These are phyloP conservation scores for Leucaena leucocephala DNA, from an alignment of 306 rosid genomes.

Conservation along the genomic window DNA sequence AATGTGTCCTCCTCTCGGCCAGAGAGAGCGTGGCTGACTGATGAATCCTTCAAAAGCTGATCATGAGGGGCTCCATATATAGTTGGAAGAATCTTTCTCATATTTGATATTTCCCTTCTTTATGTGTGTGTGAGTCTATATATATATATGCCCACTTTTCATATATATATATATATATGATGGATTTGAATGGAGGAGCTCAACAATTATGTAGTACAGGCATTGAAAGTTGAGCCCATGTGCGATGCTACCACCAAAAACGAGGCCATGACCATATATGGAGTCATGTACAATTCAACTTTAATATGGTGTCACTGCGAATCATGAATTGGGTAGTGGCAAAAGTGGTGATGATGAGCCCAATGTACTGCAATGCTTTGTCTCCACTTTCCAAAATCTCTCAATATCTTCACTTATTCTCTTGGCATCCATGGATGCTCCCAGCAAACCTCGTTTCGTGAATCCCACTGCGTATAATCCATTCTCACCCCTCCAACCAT, in stretches of 20 bases:
- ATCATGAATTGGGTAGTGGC: slow-evolving; percentile 25
- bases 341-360: slow-evolving; percentile 32
- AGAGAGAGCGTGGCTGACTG: not conserved
- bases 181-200: slow-evolving; percentile 27
- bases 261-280: slow-evolving; percentile 12
- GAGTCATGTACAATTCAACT: not conserved
- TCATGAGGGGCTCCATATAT: slow-evolving; percentile 29
- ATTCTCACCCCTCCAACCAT: slow-evolving; percentile 84
- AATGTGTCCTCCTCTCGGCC: not conserved
- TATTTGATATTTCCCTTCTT: not conserved
- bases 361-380: slow-evolving; percentile 49
- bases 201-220: not conserved
- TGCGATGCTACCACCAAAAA: slow-evolving; percentile 16
- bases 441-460: slow-evolving; percentile 84
- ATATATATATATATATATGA: not conserved
- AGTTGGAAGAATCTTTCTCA: slow-evolving; percentile 21
- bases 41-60: slow-evolving; percentile 31
- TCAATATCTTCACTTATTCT: slow-evolving; percentile 72
- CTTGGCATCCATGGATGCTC: slow-evolving; percentile 80
- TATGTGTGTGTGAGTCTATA: too few relatives aligned
- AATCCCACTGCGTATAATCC: slow-evolving; percentile 89
- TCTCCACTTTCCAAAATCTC: slow-evolving; percentile 68
- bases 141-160: not conserved
- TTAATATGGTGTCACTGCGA: slow-evolving; percentile 12
- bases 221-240: slow-evolving; percentile 25